Base-by-base conservation (phyloP, 768 basidiomycete genomes). In the Lactarius deliciosus region DNA sequence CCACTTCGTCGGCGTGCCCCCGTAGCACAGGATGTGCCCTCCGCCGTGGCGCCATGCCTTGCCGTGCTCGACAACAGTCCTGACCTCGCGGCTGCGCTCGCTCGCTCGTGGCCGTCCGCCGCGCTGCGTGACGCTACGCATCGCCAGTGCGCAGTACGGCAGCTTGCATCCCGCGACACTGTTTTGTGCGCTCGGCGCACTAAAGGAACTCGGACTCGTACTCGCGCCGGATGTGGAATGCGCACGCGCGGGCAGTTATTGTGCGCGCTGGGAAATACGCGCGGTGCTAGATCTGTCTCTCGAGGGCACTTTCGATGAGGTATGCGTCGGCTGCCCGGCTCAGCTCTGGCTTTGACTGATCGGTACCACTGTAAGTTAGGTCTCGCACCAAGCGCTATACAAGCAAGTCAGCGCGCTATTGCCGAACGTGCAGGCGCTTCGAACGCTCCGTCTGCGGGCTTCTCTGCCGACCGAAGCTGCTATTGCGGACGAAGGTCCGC, bases 381-480 rank as follows among this genome's bases (percentile, higher is more conserved):
- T 63, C 22, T 59, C 57, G 40, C 36, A 38, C 45, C 68, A 77
- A 73, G 67, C 69, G 22, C 69, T 78, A 25, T 74, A 76, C 61
- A 75, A 73, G 61, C 74, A 76, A 18, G 63, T 77, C 34, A 56
- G 68, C 11, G 50, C 65, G 57, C 57, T 75, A 34, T 68, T 78
- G 5, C 68, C 74, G 3, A 72, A 73, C 25, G 73, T 73, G 56
- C 71, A 63, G n/a, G 72, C 71, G 5, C 72, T 78, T 22, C 73
- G 55, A 38, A 71, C 71, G 1, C 72, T 78, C 38, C 71, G 71
- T 16, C 60, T 78, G 58, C 25, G 77, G 75, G 64, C 81, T 80
- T 11, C 76, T 75, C 60, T 80, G 69, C 64, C 81, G 75, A 11
- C 80, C 71, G 74, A 80, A 64, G 25, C 78, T 30, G 2, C 2